phyloP scores from a whole-genome alignment of 257 asterid species.

The Cordia subcordata region DNA sequence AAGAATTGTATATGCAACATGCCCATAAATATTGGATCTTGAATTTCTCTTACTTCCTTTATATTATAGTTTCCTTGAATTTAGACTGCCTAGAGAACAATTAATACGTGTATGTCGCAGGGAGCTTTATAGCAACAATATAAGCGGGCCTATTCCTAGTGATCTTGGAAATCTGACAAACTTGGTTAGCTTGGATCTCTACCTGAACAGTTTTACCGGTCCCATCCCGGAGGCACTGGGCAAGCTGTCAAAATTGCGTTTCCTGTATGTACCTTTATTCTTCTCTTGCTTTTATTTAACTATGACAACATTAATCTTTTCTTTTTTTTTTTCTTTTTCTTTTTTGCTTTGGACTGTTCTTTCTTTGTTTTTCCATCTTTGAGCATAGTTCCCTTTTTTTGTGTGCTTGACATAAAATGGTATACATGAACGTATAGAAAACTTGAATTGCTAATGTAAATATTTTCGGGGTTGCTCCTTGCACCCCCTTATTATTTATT shows the following conservation, averaged over 20 bases:
- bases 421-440: too few species aligned
- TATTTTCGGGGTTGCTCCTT: too few species aligned
- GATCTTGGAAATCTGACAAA: constrained; percentile 95
- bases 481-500: too few species aligned
- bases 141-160: constrained; percentile 74
- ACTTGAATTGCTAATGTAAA: too few species aligned
- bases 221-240: constrained; percentile 91
- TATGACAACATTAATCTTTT: neutral
- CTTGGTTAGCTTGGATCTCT: constrained; percentile 98
- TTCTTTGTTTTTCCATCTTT: too few species aligned
- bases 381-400: too few species aligned
- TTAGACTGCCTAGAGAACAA: neutral
- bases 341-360: too few species aligned
- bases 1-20: too few species aligned
- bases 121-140: constrained; percentile 94
- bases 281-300: constrained; percentile 4
- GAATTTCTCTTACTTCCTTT: too few species aligned
- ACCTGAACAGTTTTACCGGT: constrained; percentile 81
- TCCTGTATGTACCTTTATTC: constrained; percentile 67
- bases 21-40: too few species aligned
- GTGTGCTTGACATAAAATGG: too few species aligned
- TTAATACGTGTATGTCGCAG: constrained; percentile 31
- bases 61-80: neutral
- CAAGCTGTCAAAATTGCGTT: constrained; percentile 75
- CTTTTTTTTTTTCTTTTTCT: too few species aligned